Percentiles rank a stretch among this genome's conserved stretches.
Evolutionary conservation across 2,329 filamentous ascomycete genomes (phyloP).

Genomic region (Phoma herbarum): DNA sequence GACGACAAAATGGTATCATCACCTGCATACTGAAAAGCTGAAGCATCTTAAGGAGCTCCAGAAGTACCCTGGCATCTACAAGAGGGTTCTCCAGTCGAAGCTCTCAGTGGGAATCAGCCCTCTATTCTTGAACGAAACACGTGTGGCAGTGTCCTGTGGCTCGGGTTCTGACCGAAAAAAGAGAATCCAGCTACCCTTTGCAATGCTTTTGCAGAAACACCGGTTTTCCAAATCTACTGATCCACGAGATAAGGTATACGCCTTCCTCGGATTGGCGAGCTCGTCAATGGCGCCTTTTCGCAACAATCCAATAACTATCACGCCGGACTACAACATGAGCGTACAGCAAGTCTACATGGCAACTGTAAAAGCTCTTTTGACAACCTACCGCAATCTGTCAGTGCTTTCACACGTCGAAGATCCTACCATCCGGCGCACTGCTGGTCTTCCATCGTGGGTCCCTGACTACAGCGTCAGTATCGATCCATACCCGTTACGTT

Average conservation of each 20-base stretch:
- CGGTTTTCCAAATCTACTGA: background rate
- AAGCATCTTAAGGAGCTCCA: background rate
- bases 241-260: background rate
- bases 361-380: background rate
- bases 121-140: background rate
- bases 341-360: background rate
- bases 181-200: background rate
- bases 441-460: slow-evolving; percentile 38
- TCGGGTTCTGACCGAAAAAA: background rate
- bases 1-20: background rate
- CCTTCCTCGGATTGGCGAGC: background rate
- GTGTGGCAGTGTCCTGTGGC: background rate
- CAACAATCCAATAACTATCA: background rate
- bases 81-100: background rate
- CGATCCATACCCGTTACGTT: slow-evolving; percentile 37
- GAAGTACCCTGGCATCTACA: background rate
- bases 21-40: background rate
- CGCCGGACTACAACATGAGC: background rate
- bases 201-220: background rate
- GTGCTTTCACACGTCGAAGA: slow-evolving; percentile 23
- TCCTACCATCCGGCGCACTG: slow-evolving; percentile 23
- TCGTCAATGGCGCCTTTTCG: background rate
- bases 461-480: slow-evolving; percentile 37
- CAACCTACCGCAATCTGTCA: background rate
- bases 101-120: background rate